A percentile compares a stretch with the other conserved stretches of the same genome.
phyloP scores from a whole-genome alignment of 2,329 filamentous ascomycete genomes.

The Hypoxylon sp. region DNA sequence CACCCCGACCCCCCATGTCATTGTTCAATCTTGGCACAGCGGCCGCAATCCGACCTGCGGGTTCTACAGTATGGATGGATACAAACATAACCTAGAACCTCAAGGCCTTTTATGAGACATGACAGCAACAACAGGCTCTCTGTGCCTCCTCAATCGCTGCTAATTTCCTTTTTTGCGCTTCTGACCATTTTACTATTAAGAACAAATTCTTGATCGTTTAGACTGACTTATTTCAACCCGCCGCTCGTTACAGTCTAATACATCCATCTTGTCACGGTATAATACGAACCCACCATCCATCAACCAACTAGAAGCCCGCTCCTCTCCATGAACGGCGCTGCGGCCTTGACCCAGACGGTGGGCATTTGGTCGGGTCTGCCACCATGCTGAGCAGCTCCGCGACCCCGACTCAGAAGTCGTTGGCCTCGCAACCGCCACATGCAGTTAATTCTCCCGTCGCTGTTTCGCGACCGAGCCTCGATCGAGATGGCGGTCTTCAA shows the following conservation, averaged over 20 bases:
- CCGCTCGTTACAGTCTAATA: conserved; percentile 33
- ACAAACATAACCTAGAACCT: conserved; percentile 22
- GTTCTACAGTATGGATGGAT: conserved; percentile 14
- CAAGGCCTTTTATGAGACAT: conserved; percentile 34
- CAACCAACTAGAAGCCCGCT: conserved; percentile 23
- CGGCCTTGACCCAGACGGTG: conserved; percentile 50
- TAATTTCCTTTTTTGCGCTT: conserved; percentile 28
- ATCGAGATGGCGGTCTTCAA: conserved; percentile 70
- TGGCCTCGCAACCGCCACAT: conserved; percentile 60
- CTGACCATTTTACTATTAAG: conserved; percentile 13
- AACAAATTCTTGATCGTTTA: conserved; percentile 9
- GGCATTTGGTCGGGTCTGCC: conserved; percentile 54
- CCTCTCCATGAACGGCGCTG: conserved; percentile 43
- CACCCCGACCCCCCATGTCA: conserved; percentile 23
- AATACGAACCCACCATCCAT: conserved; percentile 22
- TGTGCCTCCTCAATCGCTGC: conserved; percentile 28
- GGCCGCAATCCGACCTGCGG: conserved; percentile 36
- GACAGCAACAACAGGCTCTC: conserved; percentile 22
- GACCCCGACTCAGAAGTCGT: conserved; percentile 69
- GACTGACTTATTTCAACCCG: conserved; percentile 6
- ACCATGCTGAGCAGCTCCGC: conserved; percentile 69
- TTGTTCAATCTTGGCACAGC: conserved; percentile 31
- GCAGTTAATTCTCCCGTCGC: conserved; percentile 58
- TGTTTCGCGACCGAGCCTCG: conserved; percentile 64
- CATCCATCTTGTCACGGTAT: conserved; percentile 23